phyloP scores from a whole-genome alignment of 1,284 basidiomycete genomes.

The Apiotrichum veenhuisii region DNA sequence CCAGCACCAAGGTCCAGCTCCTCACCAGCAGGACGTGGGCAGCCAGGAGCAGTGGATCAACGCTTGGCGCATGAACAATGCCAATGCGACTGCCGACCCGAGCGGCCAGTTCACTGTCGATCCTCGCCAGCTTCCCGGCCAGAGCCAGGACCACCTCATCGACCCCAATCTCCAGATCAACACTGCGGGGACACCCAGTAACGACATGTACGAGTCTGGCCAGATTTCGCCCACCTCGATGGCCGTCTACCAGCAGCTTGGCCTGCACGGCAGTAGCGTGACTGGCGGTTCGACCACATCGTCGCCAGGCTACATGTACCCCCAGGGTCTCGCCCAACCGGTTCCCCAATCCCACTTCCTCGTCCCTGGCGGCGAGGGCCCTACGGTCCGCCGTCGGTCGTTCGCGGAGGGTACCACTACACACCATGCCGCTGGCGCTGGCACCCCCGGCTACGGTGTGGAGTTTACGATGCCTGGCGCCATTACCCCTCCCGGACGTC shows the following conservation, averaged over 20 bases:
- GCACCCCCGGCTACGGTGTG: slow-evolving; percentile 46
- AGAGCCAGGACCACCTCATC: slow-evolving; percentile 22
- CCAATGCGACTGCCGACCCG: slow-evolving; percentile 4
- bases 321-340: neutral
- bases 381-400: slow-evolving; percentile 23
- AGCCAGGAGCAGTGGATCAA: slow-evolving; percentile 22
- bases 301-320: slow-evolving; percentile 4
- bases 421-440: slow-evolving; percentile 42
- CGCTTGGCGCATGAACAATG: slow-evolving; percentile 19
- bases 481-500: slow-evolving; percentile 17
- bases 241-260: slow-evolving; percentile 40
- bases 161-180: slow-evolving; percentile 23
- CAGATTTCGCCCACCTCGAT: slow-evolving; percentile 42
- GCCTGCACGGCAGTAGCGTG: slow-evolving; percentile 9
- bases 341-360: neutral
- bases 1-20: slow-evolving; percentile 8
- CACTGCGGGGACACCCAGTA: slow-evolving; percentile 5
- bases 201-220: slow-evolving; percentile 32
- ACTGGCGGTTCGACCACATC: neutral
- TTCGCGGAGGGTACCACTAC: slow-evolving; percentile 32
- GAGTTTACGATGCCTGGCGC: slow-evolving; percentile 32
- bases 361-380: neutral
- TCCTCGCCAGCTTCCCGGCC: slow-evolving; percentile 39
- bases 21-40: neutral
- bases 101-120: slow-evolving; percentile 28